Percentiles rank a stretch among this genome's conserved stretches.
phyloP scores from a whole-genome alignment of 2,329 filamentous ascomycete genomes.

The Xylariaceae sp. region DNA sequence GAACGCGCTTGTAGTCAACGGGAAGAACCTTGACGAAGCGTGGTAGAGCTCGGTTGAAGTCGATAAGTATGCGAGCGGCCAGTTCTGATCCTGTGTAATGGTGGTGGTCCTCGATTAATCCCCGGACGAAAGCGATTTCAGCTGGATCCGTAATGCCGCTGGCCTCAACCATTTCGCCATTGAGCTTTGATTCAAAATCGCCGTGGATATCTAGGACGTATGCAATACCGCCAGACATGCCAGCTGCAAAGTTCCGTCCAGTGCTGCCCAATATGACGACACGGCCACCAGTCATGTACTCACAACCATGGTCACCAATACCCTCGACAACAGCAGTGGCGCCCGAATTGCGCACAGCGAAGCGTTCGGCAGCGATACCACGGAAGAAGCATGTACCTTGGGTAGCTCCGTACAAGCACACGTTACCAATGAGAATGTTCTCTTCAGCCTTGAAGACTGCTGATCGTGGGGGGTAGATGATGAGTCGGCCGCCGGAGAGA shows the following conservation, averaged over 20 bases:
- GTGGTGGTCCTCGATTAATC: constrained; percentile 92
- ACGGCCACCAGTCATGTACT: constrained; percentile 98
- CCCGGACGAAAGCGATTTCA: constrained; percentile 86
- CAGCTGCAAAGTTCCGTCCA: constrained; percentile 94
- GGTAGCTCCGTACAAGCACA: constrained; percentile 92
- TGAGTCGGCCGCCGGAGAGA: constrained; percentile 85
- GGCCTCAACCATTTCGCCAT: constrained; percentile 95
- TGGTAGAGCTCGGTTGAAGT: constrained; percentile 86
- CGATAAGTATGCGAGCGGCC: constrained; percentile 86
- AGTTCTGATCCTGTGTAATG: constrained; percentile 97
- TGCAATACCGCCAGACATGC: constrained; percentile 97
- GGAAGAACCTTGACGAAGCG: constrained; percentile 93
- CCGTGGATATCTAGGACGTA: constrained; percentile 87
- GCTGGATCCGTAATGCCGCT: constrained; percentile 76
- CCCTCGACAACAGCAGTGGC: constrained; percentile 95
- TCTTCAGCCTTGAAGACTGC: constrained; percentile 95
- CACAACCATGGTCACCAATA: constrained; percentile 91
- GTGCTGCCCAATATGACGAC: constrained; percentile 82
- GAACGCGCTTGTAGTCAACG: constrained; percentile 91
- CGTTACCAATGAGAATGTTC: constrained; percentile 90
- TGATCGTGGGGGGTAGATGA: constrained; percentile 86
- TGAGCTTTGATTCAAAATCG: constrained; percentile 90
- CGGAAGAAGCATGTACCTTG: constrained; percentile 93
- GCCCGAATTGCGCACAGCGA: constrained; percentile 94
- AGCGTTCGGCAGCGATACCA: constrained; percentile 91